Base-by-base conservation (phyloP, 768 basidiomycete genomes). In the Nidularia pulvinata region DNA sequence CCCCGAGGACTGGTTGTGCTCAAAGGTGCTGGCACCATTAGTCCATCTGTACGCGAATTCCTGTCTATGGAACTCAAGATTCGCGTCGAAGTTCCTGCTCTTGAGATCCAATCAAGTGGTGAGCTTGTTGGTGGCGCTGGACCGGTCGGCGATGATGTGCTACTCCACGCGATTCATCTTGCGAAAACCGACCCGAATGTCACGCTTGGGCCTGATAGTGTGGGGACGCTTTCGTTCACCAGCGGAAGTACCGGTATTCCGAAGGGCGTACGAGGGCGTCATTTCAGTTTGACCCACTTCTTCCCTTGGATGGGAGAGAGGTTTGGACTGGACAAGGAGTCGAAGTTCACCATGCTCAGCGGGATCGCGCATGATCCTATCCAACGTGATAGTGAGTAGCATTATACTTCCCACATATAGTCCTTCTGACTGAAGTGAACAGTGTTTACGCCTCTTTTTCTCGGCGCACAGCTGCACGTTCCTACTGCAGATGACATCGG, bases 351-450 rank as follows among this genome's bases (percentile, higher is more conserved):
- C 0, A 98, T 99, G 97, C 81, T 99, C 33, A 95, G 93, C 61
- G 97, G 97, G 16, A 99, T 99, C 51, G 97, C 97, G 10, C 97
- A 99, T 64, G 97, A 99, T 71, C 97, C 97, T 7, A 97, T 99
- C 59, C 97, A 99, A 66, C 85, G 97, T 60, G 97, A 99, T 64
- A 99, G 95, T 98, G 55, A 75, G 95, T 80, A 30, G 51, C 11
- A 33, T 34, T 46, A n/a, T 33, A 46, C 45, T 53, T 30, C 1
- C 25, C 2, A n/a, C 46, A 45, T 39, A 49, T 32, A 14, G n/a
- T 30, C 55, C 50, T 56, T 39, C 49, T 59, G 42, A 54, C 43
- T 46, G 30, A 47, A 5, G 14, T 47, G 22, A 25, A 5, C 57
- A 98, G 95, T 99, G 81, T 98, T 99, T 67, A 99, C 97, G 0